Evolutionary conservation across 306 rosid genomes (phyloP).

Genomic region (Rosa rugosa): DNA sequence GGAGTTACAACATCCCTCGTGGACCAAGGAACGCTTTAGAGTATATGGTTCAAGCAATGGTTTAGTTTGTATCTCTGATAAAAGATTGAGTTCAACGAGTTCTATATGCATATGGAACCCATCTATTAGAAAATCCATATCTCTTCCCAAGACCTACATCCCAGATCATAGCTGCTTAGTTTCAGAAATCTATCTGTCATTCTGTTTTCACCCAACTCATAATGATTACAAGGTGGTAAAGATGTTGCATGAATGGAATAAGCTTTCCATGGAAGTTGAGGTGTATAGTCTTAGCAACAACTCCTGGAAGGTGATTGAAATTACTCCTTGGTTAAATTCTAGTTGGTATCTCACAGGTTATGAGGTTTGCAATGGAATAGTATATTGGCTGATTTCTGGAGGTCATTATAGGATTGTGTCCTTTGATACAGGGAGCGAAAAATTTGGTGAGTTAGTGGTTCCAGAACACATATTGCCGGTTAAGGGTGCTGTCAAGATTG

Average conservation of each 20-base stretch:
- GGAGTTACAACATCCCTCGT: neutral
- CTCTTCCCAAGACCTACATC: neutral
- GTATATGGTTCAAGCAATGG: conserved; percentile 8
- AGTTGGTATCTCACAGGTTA: no score
- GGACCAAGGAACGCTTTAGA: accelerated
- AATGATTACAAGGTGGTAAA: neutral
- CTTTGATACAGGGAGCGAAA: no score
- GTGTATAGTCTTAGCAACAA: neutral
- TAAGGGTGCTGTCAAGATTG: no score
- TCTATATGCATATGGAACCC: conserved; percentile 1
- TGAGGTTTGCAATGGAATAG: no score
- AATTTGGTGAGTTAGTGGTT: no score
- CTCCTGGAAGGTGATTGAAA: neutral
- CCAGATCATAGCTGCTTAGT: no score
- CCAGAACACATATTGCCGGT: no score
- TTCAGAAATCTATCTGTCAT: neutral
- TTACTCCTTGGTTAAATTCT: neutral
- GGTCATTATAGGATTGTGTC: no score
- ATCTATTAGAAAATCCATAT: neutral
- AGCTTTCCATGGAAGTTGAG: neutral
- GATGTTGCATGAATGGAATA: neutral
- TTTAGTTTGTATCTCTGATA: neutral
- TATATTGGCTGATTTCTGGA: no score
- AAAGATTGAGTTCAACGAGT: neutral
- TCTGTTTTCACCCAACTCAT: neutral